phyloP scores from a whole-genome alignment of 176 grass and related monocot genomes.

The Guadua angustifolia region DNA sequence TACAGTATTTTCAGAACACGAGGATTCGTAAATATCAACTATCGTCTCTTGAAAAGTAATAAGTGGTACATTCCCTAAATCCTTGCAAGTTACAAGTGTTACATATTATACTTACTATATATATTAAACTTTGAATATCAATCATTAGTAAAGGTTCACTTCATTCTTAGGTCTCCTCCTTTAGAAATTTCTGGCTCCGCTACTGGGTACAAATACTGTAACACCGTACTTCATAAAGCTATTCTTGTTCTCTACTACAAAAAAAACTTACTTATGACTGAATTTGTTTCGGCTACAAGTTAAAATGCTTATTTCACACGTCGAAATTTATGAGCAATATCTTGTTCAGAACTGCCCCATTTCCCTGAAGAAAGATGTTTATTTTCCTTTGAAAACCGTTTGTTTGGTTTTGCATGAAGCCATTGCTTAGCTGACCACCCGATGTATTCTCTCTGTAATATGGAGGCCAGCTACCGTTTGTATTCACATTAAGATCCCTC shows the following conservation, averaged over 20 bases:
- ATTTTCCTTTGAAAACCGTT: background rate
- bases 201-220: background rate
- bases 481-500: background rate
- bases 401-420: background rate
- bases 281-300: background rate
- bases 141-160: too few relatives aligned
- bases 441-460: constrained; percentile 22
- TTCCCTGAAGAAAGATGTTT: too few relatives aligned
- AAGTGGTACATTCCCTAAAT: too few relatives aligned
- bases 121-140: too few relatives aligned
- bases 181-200: too few relatives aligned
- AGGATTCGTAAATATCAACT: too few relatives aligned
- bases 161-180: too few relatives aligned
- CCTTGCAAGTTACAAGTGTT: too few relatives aligned
- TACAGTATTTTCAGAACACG: too few relatives aligned
- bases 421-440: background rate
- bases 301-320: background rate
- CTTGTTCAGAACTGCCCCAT: background rate
- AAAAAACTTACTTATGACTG: background rate
- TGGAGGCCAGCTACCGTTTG: constrained; percentile 1
- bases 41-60: too few relatives aligned
- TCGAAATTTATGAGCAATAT: background rate
- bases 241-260: background rate
- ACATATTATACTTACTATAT: too few relatives aligned
- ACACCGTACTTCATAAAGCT: background rate